Percentiles rank a stretch among this genome's conserved stretches.
Conservation (phyloP, 768 basidiomycete species). For the Mycena albidolilacea region DNA sequence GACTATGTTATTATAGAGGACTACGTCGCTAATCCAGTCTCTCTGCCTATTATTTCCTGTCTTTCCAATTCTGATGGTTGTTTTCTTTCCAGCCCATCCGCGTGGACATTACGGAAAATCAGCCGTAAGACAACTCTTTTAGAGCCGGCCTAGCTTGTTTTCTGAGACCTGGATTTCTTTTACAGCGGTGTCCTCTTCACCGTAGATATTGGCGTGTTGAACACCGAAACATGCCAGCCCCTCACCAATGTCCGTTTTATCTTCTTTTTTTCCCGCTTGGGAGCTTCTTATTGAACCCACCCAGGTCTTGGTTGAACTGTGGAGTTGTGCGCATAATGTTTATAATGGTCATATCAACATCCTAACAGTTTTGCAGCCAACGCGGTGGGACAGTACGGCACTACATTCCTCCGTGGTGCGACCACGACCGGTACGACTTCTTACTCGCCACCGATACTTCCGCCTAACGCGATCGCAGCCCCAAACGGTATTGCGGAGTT, state of each 20-base stretch:
- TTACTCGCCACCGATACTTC: not conserved
- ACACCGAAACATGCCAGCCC: slow-evolving; percentile 56
- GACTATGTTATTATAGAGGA: slow-evolving; percentile 19
- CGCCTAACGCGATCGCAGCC: not conserved
- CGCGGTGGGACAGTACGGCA: slow-evolving; percentile 51
- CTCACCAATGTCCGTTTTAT: slow-evolving; percentile 43
- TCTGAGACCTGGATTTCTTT: not conserved
- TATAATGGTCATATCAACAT: not conserved
- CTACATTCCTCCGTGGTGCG: slow-evolving; percentile 55
- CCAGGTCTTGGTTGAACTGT: slow-evolving; percentile 56
- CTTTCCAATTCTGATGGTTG: not conserved
- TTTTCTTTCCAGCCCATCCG: slow-evolving; percentile 41
- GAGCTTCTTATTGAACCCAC: not conserved
- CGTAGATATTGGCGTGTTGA: slow-evolving; percentile 56
- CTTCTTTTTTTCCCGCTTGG: not conserved
- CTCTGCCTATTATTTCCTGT: not conserved
- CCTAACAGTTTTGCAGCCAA: slow-evolving; percentile 46
- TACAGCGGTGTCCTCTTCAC: slow-evolving; percentile 53
- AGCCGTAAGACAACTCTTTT: slow-evolving; percentile 40
- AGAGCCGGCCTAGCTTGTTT: not conserved
- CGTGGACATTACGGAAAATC: slow-evolving; percentile 47
- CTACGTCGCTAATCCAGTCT: slow-evolving; percentile 40
- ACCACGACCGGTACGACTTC: slow-evolving; percentile 41
- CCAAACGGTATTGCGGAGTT: slow-evolving; percentile 57
- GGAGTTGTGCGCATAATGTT: slow-evolving; percentile 43